Conservation (phyloP, 306 rosid genomes). For the Vicia sativa region DNA sequence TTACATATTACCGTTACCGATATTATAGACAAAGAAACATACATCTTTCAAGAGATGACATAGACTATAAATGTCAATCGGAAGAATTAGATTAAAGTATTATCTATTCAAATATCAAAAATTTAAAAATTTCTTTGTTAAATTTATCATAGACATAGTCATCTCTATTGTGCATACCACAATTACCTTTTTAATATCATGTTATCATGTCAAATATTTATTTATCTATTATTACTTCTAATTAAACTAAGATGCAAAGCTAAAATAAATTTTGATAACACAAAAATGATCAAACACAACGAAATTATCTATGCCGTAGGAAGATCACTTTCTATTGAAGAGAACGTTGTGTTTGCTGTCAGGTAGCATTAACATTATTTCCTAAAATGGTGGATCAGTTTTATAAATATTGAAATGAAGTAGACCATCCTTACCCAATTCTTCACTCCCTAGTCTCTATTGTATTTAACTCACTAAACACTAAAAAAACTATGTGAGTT, state of each 20-base stretch:
- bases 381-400: slow-evolving; percentile 1
- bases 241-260: neutral
- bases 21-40: too few relatives aligned
- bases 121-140: too few relatives aligned
- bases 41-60: too few relatives aligned
- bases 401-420: neutral
- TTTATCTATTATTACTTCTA: neutral
- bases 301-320: neutral
- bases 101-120: too few relatives aligned
- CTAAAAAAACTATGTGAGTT: neutral
- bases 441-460: neutral
- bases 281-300: neutral
- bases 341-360: neutral
- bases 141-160: too few relatives aligned
- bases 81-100: too few relatives aligned
- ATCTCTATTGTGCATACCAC: too few relatives aligned
- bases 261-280: neutral
- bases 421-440: neutral
- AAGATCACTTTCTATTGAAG: neutral
- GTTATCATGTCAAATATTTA: too few relatives aligned
- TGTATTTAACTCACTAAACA: neutral
- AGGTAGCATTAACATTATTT: slow-evolving; percentile 3
- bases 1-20: too few relatives aligned
- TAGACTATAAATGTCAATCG: too few relatives aligned
- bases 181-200: too few relatives aligned